Conservation (phyloP, 345 rosid genomes). For the Eucalyptus coolabah region DNA sequence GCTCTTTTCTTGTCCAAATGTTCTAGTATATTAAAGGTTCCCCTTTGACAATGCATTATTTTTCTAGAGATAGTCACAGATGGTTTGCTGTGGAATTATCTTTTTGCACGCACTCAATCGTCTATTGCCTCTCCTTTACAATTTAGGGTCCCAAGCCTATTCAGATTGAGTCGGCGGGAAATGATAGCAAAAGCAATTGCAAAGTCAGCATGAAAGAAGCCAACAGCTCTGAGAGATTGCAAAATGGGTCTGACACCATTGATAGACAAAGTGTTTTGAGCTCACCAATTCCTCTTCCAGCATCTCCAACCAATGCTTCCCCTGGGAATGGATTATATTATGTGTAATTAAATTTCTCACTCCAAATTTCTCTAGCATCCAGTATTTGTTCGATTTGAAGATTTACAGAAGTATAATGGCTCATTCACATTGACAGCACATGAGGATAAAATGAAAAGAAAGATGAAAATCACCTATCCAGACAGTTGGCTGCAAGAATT, state of each 20-base stretch:
- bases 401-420: not conserved
- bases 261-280: constrained; percentile 14
- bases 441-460: not conserved
- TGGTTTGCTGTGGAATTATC: not conserved
- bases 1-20: not conserved
- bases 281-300: constrained; percentile 55
- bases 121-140: not conserved
- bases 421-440: not conserved
- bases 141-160: constrained; percentile 10
- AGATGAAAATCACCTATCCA: not conserved
- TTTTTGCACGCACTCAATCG: not conserved
- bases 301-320: constrained; percentile 19
- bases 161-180: constrained; percentile 23
- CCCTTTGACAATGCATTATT: not conserved
- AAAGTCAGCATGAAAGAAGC: not conserved
- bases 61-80: not conserved
- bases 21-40: not conserved
- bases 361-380: not conserved
- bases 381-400: not conserved
- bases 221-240: constrained; percentile 14
- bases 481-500: not conserved
- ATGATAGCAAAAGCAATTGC: constrained; percentile 1
- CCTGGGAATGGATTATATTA: constrained; percentile 52
- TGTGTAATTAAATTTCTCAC: constrained; percentile 18
- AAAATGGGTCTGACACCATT: constrained; percentile 4